A percentile compares a stretch with the other conserved stretches of the same genome.
These are phyloP conservation scores for Talaromyces funiculosus DNA, from an alignment of 2,329 filamentous ascomycete genomes.

Conservation along the genomic window DNA sequence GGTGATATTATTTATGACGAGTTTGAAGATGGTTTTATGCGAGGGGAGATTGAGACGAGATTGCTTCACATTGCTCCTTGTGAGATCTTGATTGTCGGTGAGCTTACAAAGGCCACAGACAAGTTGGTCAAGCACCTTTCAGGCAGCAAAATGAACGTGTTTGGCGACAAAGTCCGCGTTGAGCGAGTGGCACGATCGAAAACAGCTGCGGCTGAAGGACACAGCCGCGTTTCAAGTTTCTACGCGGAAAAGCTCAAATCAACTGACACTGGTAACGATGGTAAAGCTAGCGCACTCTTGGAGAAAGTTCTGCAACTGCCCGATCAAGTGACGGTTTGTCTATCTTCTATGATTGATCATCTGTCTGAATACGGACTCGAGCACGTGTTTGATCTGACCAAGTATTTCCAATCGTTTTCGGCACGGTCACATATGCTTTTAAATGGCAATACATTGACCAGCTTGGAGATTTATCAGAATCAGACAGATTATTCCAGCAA, in stretches of 20 bases:
- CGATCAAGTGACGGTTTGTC: slow-evolving; percentile 79
- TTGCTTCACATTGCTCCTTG: slow-evolving; percentile 91
- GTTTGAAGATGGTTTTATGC: slow-evolving; percentile 97
- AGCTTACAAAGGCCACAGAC: slow-evolving; percentile 83
- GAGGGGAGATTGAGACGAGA: slow-evolving; percentile 91
- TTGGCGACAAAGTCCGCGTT: slow-evolving; percentile 82
- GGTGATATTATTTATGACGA: slow-evolving; percentile 94
- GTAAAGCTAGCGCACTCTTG: slow-evolving; percentile 60
- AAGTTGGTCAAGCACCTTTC: slow-evolving; percentile 88
- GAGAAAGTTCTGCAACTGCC: slow-evolving; percentile 82
- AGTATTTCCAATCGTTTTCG: slow-evolving; percentile 95
- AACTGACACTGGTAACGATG: slow-evolving; percentile 48
- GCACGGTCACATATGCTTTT: slow-evolving; percentile 91
- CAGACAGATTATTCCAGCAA: slow-evolving; percentile 78
- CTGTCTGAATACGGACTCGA: slow-evolving; percentile 87
- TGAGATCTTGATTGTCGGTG: slow-evolving; percentile 88
- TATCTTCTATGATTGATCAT: slow-evolving; percentile 95
- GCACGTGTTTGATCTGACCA: slow-evolving; percentile 92
- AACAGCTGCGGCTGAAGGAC: slow-evolving; percentile 75
- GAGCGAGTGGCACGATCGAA: slow-evolving; percentile 72
- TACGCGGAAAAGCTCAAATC: slow-evolving; percentile 80
- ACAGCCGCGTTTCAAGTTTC: slow-evolving; percentile 85
- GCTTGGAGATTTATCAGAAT: slow-evolving; percentile 92
- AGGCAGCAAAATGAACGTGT: slow-evolving; percentile 82
- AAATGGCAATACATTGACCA: slow-evolving; percentile 90